Base-by-base conservation (phyloP, 2,329 filamentous ascomycete genomes). In the Arthrobotrys sphaeroides region DNA sequence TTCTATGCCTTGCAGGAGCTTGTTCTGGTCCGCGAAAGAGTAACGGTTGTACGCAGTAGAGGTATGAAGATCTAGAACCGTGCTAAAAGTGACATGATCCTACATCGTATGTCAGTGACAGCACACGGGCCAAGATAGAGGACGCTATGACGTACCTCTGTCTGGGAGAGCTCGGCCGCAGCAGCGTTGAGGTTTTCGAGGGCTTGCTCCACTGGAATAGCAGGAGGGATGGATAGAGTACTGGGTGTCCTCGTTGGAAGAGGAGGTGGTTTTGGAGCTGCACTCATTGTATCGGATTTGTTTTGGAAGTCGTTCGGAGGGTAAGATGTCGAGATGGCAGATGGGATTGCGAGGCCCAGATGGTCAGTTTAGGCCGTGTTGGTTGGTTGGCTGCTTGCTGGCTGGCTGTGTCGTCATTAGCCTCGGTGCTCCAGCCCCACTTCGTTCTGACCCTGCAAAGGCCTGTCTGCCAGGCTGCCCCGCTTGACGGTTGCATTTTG, bases 11-110 rank as follows among this genome's bases (percentile, higher is more conserved):
- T 74, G 70, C 7, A 74, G 55, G 38, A 67, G 36, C 26, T 62
- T 68, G 33, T 68, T 43, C 36, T 74, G 70, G 9, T 74, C 70
- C 26, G 62, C 70, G 57, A 74, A 74, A 16, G 53, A 62, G 62
- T 74, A 74, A 45, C 62, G 62, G 26, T 74, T 74, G 70, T 68
- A 74, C 2, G 70, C 70, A 10, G 53, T 68, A 1, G 70, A 68
- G 16, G 70, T 57, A 24, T 74, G 70, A 5, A 74, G 53, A 24
- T 74, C 70, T 26, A 74, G 62, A 13, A 74, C 36, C 12, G 70
- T 74, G 28, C 62, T 74, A 10, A 74, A 74, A 0, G 70, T 74
- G 36, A 74, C 47, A 47, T 67, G 70, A 13, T 74, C 70, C 70
- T 74, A 49, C 20, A 9, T 5, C 20, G 33, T 51, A 62, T 18